A percentile compares a stretch with the other conserved stretches of the same genome.
phyloP scores from a whole-genome alignment of 1,284 basidiomycete genomes.

The Xanthoconium separans region DNA sequence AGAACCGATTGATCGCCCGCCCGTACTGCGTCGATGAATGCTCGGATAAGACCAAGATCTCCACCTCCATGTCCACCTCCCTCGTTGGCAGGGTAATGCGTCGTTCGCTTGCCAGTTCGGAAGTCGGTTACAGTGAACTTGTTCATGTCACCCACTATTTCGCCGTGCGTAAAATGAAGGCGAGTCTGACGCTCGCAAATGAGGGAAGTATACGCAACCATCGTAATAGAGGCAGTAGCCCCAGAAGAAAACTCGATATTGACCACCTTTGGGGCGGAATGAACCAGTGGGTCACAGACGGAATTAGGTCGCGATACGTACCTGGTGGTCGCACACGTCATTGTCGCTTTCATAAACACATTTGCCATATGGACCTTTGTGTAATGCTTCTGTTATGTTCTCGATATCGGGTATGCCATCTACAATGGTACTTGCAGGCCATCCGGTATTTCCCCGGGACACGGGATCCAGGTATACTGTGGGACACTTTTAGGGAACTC shows the following conservation, averaged over 20 bases:
- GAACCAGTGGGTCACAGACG: background rate
- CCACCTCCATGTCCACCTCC: slow-evolving; percentile 81
- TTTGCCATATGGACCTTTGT: slow-evolving; percentile 69
- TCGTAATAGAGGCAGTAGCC: slow-evolving; percentile 77
- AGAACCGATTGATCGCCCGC: slow-evolving; percentile 59
- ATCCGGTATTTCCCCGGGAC: slow-evolving; percentile 49
- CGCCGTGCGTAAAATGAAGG: slow-evolving; percentile 79
- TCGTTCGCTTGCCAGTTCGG: slow-evolving; percentile 49
- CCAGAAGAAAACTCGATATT: slow-evolving; percentile 80
- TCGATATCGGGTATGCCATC: slow-evolving; percentile 80
- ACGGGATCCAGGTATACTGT: slow-evolving; percentile 74
- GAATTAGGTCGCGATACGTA: slow-evolving; percentile 5
- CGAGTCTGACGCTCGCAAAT: slow-evolving; percentile 77
- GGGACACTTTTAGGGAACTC: background rate
- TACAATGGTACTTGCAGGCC: slow-evolving; percentile 68
- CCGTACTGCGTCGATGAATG: slow-evolving; percentile 74
- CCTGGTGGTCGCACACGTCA: slow-evolving; percentile 79
- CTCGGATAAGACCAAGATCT: slow-evolving; percentile 66
- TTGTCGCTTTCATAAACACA: slow-evolving; percentile 84
- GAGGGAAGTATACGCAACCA: slow-evolving; percentile 71
- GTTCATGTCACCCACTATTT: slow-evolving; percentile 80
- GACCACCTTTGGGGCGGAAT: slow-evolving; percentile 49
- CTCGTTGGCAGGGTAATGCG: slow-evolving; percentile 52
- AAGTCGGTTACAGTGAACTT: slow-evolving; percentile 80
- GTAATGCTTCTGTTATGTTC: slow-evolving; percentile 65